Percentiles rank a stretch among this genome's conserved stretches.
These are phyloP conservation scores for Eucalyptus guilfoylei DNA, from an alignment of 345 rosid genomes.

Conservation along the genomic window DNA sequence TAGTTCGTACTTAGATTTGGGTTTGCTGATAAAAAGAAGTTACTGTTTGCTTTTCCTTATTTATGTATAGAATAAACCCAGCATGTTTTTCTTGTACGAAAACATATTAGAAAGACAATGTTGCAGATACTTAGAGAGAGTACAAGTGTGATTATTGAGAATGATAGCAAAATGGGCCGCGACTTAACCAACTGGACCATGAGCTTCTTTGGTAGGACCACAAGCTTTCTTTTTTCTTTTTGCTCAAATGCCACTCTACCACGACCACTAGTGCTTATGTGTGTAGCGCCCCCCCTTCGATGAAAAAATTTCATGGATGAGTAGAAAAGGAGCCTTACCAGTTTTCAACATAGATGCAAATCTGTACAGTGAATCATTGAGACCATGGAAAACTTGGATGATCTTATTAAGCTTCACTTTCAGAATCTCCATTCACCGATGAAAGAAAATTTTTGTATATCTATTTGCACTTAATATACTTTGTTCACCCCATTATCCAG, in stretches of 20 bases:
- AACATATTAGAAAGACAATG: neutral
- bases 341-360: neutral
- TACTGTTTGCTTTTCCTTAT: neutral
- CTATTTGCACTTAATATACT: neutral
- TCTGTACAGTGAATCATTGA: neutral
- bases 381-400: neutral
- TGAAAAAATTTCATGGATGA: neutral
- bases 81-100: neutral
- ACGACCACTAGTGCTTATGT: neutral
- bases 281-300: neutral
- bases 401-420: neutral
- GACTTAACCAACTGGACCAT: neutral
- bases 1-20: neutral
- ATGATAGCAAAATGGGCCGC: neutral
- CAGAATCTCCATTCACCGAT: neutral
- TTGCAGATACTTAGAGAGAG: neutral
- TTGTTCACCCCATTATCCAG: constrained; percentile 7
- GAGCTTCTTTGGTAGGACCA: neutral
- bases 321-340: neutral
- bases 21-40: neutral
- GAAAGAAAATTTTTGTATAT: neutral
- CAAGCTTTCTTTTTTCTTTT: neutral
- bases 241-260: neutral
- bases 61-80: neutral
- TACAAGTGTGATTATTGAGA: neutral